Base-by-base conservation (phyloP, 2,329 filamentous ascomycete species). In the Aureobasidium sp. region DNA sequence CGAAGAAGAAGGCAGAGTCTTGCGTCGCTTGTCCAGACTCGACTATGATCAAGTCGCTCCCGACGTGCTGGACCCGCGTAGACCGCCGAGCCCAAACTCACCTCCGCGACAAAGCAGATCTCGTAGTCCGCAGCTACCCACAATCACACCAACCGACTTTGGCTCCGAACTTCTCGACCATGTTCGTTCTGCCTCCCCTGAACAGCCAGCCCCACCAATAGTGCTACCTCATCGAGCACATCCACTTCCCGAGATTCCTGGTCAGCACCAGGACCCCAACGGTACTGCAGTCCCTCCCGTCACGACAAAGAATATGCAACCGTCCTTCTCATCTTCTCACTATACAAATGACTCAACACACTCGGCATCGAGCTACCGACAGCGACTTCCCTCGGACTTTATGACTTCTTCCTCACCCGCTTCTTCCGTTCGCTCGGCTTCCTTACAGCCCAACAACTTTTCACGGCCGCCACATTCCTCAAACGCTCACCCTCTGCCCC, bases 1-100 rank as follows among this genome's bases (percentile, higher is more conserved):
- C 7, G 42, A 47, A 29, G 55, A 58, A 25, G 55, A 58, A 21
- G 55, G 55, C 43, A 38, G 55, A 15, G 43, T 58, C 3, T 17
- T 58, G 23, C 42, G 55, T 15, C 55, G 55, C 13, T 33, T 58
- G 55, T 58, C 55, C 9, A 25, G 33, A 43, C 55, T 37, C 17
- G 55, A 49, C 23, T 47, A 35, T 17, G 55, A 58, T 15, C 29
- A 49, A 21, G 55, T 29, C 4, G 10, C 27, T 13, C 15, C 38
- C 2, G 15, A 57, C 6, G 40, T 11, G 15, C 38, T 57, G 43
- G 55, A 49, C 19, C 55, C 43, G 35, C 27, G 53, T 7, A 35
- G 53, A 23, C 40, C 53, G 19, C 53, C 40, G 2, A 37, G 19
- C 13, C 55, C 55, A 7, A 58, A 38, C 10, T 58, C 55, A 1